These are phyloP conservation scores for Rosa lucieae DNA, from an alignment of 306 rosid genomes.

Conservation along the genomic window DNA sequence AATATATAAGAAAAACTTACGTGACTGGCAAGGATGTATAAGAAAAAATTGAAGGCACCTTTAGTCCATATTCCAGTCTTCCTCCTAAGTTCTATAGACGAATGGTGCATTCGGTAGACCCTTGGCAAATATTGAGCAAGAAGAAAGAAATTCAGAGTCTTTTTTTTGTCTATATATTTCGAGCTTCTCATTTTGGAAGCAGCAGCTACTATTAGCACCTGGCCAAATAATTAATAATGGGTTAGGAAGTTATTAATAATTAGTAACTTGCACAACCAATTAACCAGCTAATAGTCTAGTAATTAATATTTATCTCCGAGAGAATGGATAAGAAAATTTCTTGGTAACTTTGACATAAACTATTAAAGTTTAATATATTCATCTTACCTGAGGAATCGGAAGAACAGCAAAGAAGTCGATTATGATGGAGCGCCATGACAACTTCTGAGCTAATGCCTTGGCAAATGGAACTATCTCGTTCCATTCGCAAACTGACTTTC, in stretches of 20 bases:
- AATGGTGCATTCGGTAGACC: slow-evolving; percentile 15
- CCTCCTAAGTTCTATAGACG: slow-evolving; percentile 17
- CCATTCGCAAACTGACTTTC: too few species aligned
- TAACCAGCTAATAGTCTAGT: too few species aligned
- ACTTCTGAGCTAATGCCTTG: background rate
- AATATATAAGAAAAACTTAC: slow-evolving; percentile 19
- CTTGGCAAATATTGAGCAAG: slow-evolving; percentile 33
- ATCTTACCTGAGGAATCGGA: slow-evolving; percentile 39
- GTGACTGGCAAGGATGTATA: slow-evolving; percentile 32
- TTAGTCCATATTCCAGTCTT: slow-evolving; percentile 22
- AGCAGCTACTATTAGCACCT: slow-evolving; percentile 26
- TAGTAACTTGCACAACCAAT: too few species aligned
- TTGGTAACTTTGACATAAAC: too few species aligned
- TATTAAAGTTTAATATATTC: too few species aligned
- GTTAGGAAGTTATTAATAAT: too few species aligned
- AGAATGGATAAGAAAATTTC: too few species aligned
- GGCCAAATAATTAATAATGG: background rate
- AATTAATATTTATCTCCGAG: too few species aligned
- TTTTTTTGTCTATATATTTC: slow-evolving; percentile 18
- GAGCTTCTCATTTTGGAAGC: slow-evolving; percentile 5
- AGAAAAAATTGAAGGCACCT: slow-evolving; percentile 27
- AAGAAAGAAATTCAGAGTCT: slow-evolving; percentile 23
- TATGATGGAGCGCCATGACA: slow-evolving; percentile 15
- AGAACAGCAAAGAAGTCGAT: slow-evolving; percentile 34
- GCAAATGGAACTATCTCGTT: background rate